These are phyloP conservation scores for Kluyveromyces wickerhamii DNA, from an alignment of 805 yeast species.

Conservation along the genomic window DNA sequence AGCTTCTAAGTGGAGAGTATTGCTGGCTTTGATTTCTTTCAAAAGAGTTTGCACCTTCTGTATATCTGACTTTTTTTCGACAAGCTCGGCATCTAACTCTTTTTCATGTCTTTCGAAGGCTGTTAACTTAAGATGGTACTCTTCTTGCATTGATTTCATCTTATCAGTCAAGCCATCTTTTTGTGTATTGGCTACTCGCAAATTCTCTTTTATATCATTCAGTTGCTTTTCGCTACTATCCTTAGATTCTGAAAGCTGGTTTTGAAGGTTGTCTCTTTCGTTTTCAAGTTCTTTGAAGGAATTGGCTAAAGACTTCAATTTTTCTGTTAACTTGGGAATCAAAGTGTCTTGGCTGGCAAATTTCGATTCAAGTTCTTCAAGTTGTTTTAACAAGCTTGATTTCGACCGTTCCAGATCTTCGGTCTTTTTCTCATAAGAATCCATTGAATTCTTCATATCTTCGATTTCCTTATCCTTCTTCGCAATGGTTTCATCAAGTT, in stretches of 20 bases:
- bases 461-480: constrained; percentile 11
- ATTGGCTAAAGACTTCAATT: constrained; percentile 37
- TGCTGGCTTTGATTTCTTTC: constrained; percentile 4
- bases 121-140: no score
- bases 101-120: neutral
- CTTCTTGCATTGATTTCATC: neutral
- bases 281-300: constrained; percentile 23
- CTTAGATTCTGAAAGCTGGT: neutral
- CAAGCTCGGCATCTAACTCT: constrained; percentile 7
- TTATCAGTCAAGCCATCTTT: constrained; percentile 3
- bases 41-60: constrained; percentile 13
- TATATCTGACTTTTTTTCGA: constrained; percentile 3
- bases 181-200: neutral
- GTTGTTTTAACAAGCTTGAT: constrained; percentile 16
- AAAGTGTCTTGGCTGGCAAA: constrained; percentile 28
- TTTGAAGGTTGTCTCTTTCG: constrained; percentile 13
- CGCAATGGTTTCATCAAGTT: constrained; percentile 7
- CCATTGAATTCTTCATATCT: constrained; percentile 14
- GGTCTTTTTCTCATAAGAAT: constrained; percentile 12
- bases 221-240: constrained; percentile 2
- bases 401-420: constrained; percentile 17
- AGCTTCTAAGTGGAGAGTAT: constrained; percentile 5
- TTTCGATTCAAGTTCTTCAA: constrained; percentile 19
- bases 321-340: constrained; percentile 38
- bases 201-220: constrained; percentile 9